Conservation (phyloP, 2,329 filamentous ascomycete genomes). For the Diaporthe sp. region DNA sequence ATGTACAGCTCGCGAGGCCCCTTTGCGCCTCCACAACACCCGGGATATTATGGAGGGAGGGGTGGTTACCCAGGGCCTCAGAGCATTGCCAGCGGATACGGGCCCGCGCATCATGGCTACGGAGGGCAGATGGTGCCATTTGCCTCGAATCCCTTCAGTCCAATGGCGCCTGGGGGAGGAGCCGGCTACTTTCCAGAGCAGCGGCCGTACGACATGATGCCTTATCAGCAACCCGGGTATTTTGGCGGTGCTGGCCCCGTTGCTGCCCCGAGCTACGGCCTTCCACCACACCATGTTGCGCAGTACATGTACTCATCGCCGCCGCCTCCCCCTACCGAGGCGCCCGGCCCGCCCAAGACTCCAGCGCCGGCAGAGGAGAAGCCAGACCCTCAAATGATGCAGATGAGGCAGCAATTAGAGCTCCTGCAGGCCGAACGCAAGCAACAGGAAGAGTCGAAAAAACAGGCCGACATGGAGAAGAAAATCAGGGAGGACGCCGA, state of each 20-base stretch:
- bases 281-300: constrained; percentile 54
- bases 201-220: constrained; percentile 65
- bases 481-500: constrained; percentile 63
- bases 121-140: constrained; percentile 65
- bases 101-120: constrained; percentile 52
- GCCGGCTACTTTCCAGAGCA: constrained; percentile 59
- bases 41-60: constrained; percentile 50
- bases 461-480: constrained; percentile 59
- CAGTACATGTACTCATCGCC: constrained; percentile 56
- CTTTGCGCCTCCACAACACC: constrained; percentile 51
- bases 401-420: constrained; percentile 72
- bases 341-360: constrained; percentile 56
- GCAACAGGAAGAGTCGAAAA: constrained; percentile 60
- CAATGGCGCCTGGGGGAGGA: constrained; percentile 55
- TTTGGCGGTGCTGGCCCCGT: constrained; percentile 50
- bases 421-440: constrained; percentile 63
- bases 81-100: constrained; percentile 62
- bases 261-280: constrained; percentile 43
- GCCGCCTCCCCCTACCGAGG: constrained; percentile 60
- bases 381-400: constrained; percentile 69
- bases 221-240: constrained; percentile 58
- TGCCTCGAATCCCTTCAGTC: constrained; percentile 59
- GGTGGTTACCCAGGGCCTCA: constrained; percentile 57
- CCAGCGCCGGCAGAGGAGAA: constrained; percentile 55
- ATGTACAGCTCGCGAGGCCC: constrained; percentile 52